phyloP scores from a whole-genome alignment of 163 green algal genomes.

The Chloroidium sp. region DNA sequence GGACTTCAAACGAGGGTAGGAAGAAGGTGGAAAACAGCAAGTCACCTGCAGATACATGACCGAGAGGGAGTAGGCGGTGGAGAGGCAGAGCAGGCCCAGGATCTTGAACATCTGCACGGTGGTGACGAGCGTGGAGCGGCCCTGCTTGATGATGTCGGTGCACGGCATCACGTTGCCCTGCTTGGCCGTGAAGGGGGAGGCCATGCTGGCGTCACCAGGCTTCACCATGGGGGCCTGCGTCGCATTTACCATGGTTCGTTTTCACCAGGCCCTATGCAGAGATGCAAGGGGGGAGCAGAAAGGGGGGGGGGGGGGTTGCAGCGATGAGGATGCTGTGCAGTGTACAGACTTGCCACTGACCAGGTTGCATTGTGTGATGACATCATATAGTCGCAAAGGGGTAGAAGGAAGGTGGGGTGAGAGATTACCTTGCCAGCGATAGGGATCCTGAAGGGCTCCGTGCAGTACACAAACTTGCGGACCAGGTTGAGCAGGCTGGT shows the following conservation, averaged over 20 bases:
- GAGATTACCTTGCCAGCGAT: conserved; percentile 80
- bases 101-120: conserved; percentile 99
- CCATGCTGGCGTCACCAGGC: conserved; percentile 84
- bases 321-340: too few relatives aligned
- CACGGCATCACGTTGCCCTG: conserved; percentile 58
- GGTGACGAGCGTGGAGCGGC: conserved; percentile 61
- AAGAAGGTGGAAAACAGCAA: too few relatives aligned
- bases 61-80: conserved; percentile 85
- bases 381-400: too few relatives aligned
- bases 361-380: too few relatives aligned
- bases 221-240: conserved; percentile 54
- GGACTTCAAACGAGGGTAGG: too few relatives aligned
- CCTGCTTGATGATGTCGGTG: conserved; percentile 80
- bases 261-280: not conserved
- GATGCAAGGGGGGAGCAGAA: too few relatives aligned
- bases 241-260: not conserved
- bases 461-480: conserved; percentile 86
- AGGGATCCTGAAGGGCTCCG: conserved; percentile 96
- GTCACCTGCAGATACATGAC: conserved; percentile 83
- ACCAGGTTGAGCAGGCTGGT: conserved; percentile 85
- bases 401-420: not conserved
- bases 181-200: conserved; percentile 85
- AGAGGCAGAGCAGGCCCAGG: conserved; percentile 90
- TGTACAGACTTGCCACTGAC: too few relatives aligned
- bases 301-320: too few relatives aligned